These are phyloP conservation scores for Russula olivacea DNA, from an alignment of 768 basidiomycete genomes.

Conservation along the genomic window DNA sequence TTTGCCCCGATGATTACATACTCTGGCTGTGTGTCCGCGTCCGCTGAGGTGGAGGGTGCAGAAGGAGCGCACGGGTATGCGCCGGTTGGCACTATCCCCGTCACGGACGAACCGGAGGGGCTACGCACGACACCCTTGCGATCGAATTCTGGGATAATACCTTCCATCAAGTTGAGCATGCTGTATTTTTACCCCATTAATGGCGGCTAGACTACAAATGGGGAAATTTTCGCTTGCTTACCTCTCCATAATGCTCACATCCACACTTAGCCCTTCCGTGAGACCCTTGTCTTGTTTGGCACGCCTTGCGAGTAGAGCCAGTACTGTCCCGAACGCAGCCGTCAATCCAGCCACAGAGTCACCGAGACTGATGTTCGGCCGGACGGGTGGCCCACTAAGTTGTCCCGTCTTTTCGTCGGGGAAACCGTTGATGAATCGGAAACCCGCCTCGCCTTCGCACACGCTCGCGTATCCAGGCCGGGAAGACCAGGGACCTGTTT, in stretches of 20 bases:
- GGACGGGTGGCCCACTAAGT: constrained; percentile 55
- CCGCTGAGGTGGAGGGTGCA: constrained; percentile 34
- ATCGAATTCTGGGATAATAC: constrained; percentile 69
- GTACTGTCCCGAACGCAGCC: constrained; percentile 66
- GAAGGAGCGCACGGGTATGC: constrained; percentile 59
- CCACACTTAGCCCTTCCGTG: constrained; percentile 49
- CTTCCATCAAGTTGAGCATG: constrained; percentile 75
- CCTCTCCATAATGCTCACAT: constrained; percentile 75
- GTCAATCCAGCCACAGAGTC: constrained; percentile 68
- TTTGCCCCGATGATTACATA: constrained; percentile 72
- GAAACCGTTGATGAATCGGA: constrained; percentile 66
- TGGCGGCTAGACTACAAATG: not conserved
- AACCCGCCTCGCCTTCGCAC: constrained; percentile 71
- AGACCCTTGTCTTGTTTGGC: constrained; percentile 31
- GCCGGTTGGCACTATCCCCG: constrained; percentile 71
- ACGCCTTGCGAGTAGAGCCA: constrained; percentile 51
- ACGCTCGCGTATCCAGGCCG: constrained; percentile 70
- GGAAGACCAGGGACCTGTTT: constrained; percentile 67
- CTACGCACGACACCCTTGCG: constrained; percentile 67
- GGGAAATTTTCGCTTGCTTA: constrained; percentile 20
- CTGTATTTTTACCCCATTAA: constrained; percentile 31
- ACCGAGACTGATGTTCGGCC: constrained; percentile 68
- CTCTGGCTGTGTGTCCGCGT: constrained; percentile 35
- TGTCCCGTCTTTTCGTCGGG: constrained; percentile 48
- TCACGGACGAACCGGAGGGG: constrained; percentile 69